Evolutionary conservation across 805 yeast genomes (phyloP).

Genomic region (Diddensiella caesifluorescens): DNA sequence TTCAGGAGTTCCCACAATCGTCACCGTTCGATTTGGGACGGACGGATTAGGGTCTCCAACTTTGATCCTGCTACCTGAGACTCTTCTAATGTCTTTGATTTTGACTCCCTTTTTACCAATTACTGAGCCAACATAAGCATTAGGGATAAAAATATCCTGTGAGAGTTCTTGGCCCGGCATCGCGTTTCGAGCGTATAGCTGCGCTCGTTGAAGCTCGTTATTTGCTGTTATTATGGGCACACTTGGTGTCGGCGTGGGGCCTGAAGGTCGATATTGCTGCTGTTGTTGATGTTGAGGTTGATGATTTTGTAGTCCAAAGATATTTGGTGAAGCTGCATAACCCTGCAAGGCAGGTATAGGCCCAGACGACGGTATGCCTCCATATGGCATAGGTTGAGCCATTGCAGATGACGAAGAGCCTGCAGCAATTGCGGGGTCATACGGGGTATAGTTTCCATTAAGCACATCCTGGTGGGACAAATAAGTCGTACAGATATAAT

Average conservation of each 20-base stretch:
- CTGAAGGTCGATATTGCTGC: neutral
- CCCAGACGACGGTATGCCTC: no score
- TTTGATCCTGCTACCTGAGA: conserved; percentile 66
- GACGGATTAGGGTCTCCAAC: conserved; percentile 35
- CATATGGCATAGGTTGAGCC: no score
- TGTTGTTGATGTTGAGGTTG: neutral
- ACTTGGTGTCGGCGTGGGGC: neutral
- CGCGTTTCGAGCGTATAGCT: conserved; percentile 13
- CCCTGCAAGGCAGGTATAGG: no score
- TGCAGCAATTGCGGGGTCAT: conserved; percentile 42
- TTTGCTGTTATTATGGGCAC: conserved; percentile 1
- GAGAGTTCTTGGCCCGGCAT: conserved; percentile 9
- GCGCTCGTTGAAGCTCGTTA: conserved; percentile 10
- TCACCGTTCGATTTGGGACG: conserved; percentile 55
- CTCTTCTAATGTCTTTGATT: conserved; percentile 64
- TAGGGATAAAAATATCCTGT: conserved; percentile 55
- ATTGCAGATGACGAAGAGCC: no score
- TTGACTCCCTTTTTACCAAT: conserved; percentile 80
- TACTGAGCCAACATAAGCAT: conserved; percentile 67
- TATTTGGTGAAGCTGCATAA: no score
- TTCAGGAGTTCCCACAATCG: conserved; percentile 60
- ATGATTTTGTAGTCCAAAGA: neutral
- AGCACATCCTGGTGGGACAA: conserved; percentile 48
- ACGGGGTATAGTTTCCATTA: conserved; percentile 34
- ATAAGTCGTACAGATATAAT: conserved; percentile 64